Evolutionary conservation across 306 rosid species (phyloP), one percentile per base, ranked within the genome.

Genomic region (Prunus dulcis): DNA sequence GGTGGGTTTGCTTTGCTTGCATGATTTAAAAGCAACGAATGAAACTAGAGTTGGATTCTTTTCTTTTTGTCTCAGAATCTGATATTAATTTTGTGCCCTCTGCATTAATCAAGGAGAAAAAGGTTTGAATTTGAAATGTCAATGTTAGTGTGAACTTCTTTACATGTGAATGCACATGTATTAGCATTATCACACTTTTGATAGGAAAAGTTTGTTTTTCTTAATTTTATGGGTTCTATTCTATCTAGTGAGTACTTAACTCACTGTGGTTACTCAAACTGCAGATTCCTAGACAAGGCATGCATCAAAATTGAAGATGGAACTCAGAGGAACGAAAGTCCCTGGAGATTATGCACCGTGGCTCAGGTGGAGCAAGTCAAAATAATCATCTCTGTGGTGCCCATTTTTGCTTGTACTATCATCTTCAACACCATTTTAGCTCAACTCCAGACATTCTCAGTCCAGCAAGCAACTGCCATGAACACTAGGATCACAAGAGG

Each of bases 261-360:
- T 52, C 9, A 52, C 57, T 6, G 2, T 19, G 7, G 8, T n/a
- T 51, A 51, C 15, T 60, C 43, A 50, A 58, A 23, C 23, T 80
- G 58, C 86, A 89, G 93, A 82, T 89, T 89, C 75, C 84, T 89
- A 27, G 91, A 89, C 83, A 89, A 89, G 79, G 93, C 93, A 22
- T 87, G 93, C 79, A 87, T 89, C 58, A 85, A 73, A 81, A 73
- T 61, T 50, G 85, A 83, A 75, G 85, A 83, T 20, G 84, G 75
- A 56, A 82, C 38, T 10, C 50, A 32, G 18, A 64, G 69, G 23
- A 85, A 49, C 2, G 92, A 86, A 71, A 89, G 90, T 75, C 84
- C 89, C n/a, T 89, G 93, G 91, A 87, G 76, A 73, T 75, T 83
- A n/a, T 87, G 91, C 82, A 85, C 85, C 2, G 85, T 79, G 25